phyloP scores from a whole-genome alignment of 192 early-diverging fungal species.

The Kickxella alabastrina region DNA sequence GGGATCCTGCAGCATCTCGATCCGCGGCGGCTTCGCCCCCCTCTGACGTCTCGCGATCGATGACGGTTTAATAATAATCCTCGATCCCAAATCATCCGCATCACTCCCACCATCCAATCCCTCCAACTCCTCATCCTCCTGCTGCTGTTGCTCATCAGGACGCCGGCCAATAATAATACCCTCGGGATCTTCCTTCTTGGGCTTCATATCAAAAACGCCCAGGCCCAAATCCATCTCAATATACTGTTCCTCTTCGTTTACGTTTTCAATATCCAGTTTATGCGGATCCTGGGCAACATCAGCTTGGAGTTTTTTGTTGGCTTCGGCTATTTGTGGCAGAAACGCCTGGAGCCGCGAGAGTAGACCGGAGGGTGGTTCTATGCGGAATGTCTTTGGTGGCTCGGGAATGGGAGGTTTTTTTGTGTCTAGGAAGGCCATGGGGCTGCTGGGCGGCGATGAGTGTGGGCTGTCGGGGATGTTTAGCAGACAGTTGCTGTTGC shows the following conservation, averaged over 20 bases:
- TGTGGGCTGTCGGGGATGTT: neutral
- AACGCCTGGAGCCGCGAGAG: slow-evolving; percentile 40
- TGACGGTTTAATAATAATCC: slow-evolving; percentile 8
- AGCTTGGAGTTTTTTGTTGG: slow-evolving; percentile 34
- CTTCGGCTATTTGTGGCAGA: slow-evolving; percentile 47
- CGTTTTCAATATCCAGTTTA: slow-evolving; percentile 44
- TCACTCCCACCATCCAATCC: neutral
- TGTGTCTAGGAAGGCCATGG: no score
- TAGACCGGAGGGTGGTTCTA: slow-evolving; percentile 39
- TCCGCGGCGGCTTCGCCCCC: slow-evolving; percentile 1
- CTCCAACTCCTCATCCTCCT: slow-evolving; percentile 2
- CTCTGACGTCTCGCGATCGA: slow-evolving; percentile 2
- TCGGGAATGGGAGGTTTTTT: no score
- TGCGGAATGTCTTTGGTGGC: slow-evolving; percentile 42
- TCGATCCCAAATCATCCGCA: neutral
- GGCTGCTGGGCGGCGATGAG: no score
- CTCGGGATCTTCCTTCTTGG: slow-evolving; percentile 17
- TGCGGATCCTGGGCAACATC: slow-evolving; percentile 25
- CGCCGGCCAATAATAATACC: slow-evolving; percentile 19
- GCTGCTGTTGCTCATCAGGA: neutral
- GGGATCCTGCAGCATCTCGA: slow-evolving; percentile 4
- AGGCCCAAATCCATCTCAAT: slow-evolving; percentile 50
- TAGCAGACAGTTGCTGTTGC: slow-evolving; percentile 1
- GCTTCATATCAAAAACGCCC: slow-evolving; percentile 49
- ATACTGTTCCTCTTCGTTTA: slow-evolving; percentile 30